Percentiles rank a stretch among this genome's conserved stretches.
Evolutionary conservation across 352 stramenopile species (phyloP).

Genomic region (Blastocystis sp.): DNA sequence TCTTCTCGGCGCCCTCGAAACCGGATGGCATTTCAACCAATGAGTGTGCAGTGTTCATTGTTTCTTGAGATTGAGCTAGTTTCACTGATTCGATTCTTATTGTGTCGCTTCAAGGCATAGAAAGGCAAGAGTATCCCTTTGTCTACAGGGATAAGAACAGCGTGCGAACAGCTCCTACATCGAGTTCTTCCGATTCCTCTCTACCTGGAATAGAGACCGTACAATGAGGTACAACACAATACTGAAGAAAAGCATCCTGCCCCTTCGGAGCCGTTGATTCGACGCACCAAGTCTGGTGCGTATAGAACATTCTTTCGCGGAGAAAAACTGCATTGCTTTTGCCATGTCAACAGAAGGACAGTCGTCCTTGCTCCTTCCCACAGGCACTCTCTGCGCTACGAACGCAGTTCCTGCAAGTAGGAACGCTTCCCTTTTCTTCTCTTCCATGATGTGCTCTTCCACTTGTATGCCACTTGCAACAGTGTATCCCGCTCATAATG

Average conservation of each 20-base stretch:
- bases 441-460: too few species aligned
- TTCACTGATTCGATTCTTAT: slow-evolving; percentile 3
- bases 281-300: not conserved
- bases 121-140: not conserved
- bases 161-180: not conserved
- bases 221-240: not conserved
- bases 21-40: slow-evolving; percentile 69
- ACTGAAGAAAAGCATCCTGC: not conserved
- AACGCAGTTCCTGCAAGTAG: too few species aligned
- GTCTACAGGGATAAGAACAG: not conserved
- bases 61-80: not conserved
- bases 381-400: too few species aligned
- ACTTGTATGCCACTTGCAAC: too few species aligned
- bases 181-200: not conserved
- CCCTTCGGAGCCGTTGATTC: not conserved
- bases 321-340: not conserved
- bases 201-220: not conserved
- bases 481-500: too few species aligned
- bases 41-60: not conserved
- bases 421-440: too few species aligned
- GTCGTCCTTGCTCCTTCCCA: too few species aligned
- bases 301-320: not conserved
- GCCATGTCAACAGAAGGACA: too few species aligned
- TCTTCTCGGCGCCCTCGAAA: slow-evolving; percentile 98
- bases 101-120: slow-evolving; percentile 13